phyloP scores from a whole-genome alignment of 2,329 filamentous ascomycete species.

The Cladosporium sp. region DNA sequence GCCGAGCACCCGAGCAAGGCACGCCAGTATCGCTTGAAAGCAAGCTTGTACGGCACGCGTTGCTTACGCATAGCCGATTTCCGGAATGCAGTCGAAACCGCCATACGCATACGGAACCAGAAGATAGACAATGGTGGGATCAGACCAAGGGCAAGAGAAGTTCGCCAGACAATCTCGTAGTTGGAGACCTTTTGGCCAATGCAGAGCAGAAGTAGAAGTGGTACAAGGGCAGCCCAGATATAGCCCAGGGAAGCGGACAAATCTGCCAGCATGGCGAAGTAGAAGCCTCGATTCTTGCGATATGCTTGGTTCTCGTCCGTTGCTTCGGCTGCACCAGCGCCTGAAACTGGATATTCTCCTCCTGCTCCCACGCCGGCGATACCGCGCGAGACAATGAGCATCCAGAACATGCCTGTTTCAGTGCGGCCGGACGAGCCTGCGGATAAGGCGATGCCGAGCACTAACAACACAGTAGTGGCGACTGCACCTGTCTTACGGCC shows the following conservation, averaged over 20 bases:
- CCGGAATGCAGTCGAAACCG: slow-evolving; percentile 73
- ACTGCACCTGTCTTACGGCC: slow-evolving; percentile 33
- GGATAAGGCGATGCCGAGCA: slow-evolving; percentile 31
- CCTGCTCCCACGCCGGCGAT: slow-evolving; percentile 44
- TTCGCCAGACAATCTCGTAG: slow-evolving; percentile 63
- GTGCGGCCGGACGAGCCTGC: slow-evolving; percentile 27
- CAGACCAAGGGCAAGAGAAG: slow-evolving; percentile 68
- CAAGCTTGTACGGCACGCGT: slow-evolving; percentile 48
- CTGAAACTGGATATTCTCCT: slow-evolving; percentile 51
- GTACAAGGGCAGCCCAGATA: slow-evolving; percentile 70
- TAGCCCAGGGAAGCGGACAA: slow-evolving; percentile 70
- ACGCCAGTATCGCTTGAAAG: slow-evolving; percentile 65
- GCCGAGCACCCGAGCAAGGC: slow-evolving; percentile 64
- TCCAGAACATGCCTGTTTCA: slow-evolving; percentile 36
- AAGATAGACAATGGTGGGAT: slow-evolving; percentile 65
- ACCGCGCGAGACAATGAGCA: slow-evolving; percentile 42
- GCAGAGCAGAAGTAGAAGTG: slow-evolving; percentile 49
- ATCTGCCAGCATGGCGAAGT: slow-evolving; percentile 20
- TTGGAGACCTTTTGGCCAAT: slow-evolving; percentile 42
- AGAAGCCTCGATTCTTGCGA: slow-evolving; percentile 18
- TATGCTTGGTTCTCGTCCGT: slow-evolving; percentile 44
- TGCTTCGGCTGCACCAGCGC: slow-evolving; percentile 48
- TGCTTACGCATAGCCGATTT: slow-evolving; percentile 58
- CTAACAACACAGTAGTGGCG: slow-evolving; percentile 31
- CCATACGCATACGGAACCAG: slow-evolving; percentile 63